Base-by-base conservation (phyloP, 1,139 yeast species). In the Zygosaccharomyces sapae region DNA sequence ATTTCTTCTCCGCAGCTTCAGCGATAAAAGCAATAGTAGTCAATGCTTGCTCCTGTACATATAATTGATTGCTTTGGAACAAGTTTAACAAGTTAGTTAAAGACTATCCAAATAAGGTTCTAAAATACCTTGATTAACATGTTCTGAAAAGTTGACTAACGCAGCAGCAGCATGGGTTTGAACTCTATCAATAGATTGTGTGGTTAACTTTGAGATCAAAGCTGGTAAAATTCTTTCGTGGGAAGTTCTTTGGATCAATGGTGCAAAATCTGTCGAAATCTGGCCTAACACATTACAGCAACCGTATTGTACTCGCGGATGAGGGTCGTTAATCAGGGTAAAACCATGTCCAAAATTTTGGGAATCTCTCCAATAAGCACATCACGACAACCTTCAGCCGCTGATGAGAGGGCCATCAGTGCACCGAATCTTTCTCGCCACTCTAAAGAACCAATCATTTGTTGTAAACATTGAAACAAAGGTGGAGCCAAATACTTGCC, bases 121-220 rank as follows among this genome's bases (percentile, higher is more conserved):
- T 57, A 94, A 72, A 13, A 83, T 79, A 53, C 86, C 95, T 63
- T 87, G 86, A 4, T 89, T 72, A 3, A 98, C 96, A 54, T 86
- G 89, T 66, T 92, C 98, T 42, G 94, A 81, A 65, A 92, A 92
- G 65, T 92, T 92, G 38, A 92, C 97, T 61, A 92, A 74, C 0
- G 98, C 98, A 41, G 98, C 98, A 34, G 98, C 97, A 12, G 97
- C 98, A 65, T 92, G 98, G 0, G 97, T 89, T 70, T 90, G 97
- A 24, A 92, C 98, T 61, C 97, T 76, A 49, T 94, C 95, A 29
- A 85, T 89, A 19, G 86, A 79, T 49, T 75, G 74, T 53, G 71
- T 73, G 3, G 85, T 82, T 50, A 90, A 75, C 73, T 80, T 88
- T 2, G 95, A 83, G 48, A 90, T 86, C 55, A 92, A 76, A 4